Evolutionary conservation across 2,329 filamentous ascomycete genomes (phyloP), one percentile per base, ranked within the genome.

Genomic region (Periconia sp.): DNA sequence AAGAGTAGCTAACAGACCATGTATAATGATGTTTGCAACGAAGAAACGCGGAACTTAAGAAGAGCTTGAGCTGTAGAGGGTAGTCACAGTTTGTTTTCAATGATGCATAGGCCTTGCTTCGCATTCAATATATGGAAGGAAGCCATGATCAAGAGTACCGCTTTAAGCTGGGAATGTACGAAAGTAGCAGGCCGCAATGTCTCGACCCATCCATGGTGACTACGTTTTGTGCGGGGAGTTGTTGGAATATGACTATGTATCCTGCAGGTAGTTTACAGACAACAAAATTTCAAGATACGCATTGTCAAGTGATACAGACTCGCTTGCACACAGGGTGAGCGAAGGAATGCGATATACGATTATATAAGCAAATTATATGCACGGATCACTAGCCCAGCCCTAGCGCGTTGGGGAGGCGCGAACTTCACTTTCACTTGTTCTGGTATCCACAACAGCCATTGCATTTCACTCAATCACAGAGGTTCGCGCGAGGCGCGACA

Each of bases 321-420:
- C 8, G 8, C 8, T 5, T 27, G 8, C 8, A 8, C 8, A 27
- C 5, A 8, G 23, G 3, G 23, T 27, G 23, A 27, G 8, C 8
- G 23, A 27, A 27, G 23, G 23, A 27, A 27, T 27, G 23, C 23
- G 8, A 27, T 27, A 8, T 27, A 27, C n/a, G n/a, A n/a, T 27
- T 27, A 27, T 27, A 27, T 27, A 27, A 27, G 23, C 23, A 27
- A 8, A 8, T 3, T 27, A 8, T 27, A 8, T 27, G 23, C 23
- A 27, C n/a, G 49, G 50, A 9, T 53, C 47, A 53, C 59, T 58
- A 56, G 30, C 17, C 31, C 31, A n/a, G 54, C 46, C 17, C 23
- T 20, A 37, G 46, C 55, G 52, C 55, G 52, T 54, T 54, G 55
- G 52, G 60, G 20, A 53, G 56, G 59, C 58, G 60, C 60, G 58